These are phyloP conservation scores for Wallacemonas sp. DNA, from an alignment of 208 protist genomes.

Conservation along the genomic window DNA sequence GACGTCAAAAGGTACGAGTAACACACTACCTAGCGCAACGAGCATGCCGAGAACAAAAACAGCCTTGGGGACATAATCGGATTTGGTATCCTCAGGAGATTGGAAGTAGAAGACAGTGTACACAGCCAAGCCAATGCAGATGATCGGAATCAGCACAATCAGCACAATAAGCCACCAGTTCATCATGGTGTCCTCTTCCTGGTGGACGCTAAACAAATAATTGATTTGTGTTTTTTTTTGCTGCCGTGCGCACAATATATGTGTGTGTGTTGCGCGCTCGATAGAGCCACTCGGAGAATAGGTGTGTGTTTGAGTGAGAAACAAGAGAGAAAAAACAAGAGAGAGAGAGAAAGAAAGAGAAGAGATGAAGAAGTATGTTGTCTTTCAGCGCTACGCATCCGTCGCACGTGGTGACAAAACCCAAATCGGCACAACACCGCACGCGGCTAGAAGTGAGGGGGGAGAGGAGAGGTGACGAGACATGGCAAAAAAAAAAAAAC, in stretches of 20 bases:
- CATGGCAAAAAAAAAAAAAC: neutral
- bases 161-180: constrained; percentile 90
- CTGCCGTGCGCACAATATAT: too few species aligned
- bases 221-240: too few species aligned
- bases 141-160: constrained; percentile 49
- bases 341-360: constrained; percentile 14
- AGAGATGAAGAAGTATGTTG: neutral
- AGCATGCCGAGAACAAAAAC: constrained; percentile 79
- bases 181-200: constrained; percentile 11
- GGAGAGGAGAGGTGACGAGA: neutral
- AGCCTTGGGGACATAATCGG: constrained; percentile 57
- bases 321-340: constrained; percentile 16
- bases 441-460: too few species aligned
- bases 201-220: constrained; percentile 14
- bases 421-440: too few species aligned
- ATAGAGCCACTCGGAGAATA: too few species aligned
- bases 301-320: too few species aligned
- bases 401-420: too few species aligned
- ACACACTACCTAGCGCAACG: constrained; percentile 71
- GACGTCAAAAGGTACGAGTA: constrained; percentile 93
- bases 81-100: constrained; percentile 61
- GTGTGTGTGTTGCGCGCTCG: too few species aligned
- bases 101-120: constrained; percentile 78
- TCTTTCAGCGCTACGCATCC: too few species aligned
- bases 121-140: constrained; percentile 53